phyloP scores from a whole-genome alignment of 78 protist species.

The Andalucia godoyi region DNA sequence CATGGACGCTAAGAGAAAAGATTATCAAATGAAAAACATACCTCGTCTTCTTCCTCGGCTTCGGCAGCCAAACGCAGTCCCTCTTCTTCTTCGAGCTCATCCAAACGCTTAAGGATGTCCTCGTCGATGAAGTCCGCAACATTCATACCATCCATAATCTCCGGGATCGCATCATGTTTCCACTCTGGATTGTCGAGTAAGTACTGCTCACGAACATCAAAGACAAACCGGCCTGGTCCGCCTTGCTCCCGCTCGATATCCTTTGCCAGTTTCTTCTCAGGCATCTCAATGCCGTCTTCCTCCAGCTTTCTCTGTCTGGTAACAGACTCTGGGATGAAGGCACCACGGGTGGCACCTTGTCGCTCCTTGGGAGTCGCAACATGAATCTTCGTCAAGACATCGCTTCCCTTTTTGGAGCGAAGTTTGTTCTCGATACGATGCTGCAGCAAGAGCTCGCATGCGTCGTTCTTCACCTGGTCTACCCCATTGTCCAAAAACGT shows the following conservation, averaged over 20 bases:
- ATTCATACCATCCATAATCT: conserved; percentile 95
- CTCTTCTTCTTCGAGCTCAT: conserved; percentile 78
- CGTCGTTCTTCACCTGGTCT: conserved; percentile 55
- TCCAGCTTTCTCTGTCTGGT: background rate
- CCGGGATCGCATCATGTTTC: conserved; percentile 92
- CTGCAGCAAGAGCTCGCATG: conserved; percentile 82
- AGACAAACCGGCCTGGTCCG: conserved; percentile 47
- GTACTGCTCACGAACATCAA: conserved; percentile 26
- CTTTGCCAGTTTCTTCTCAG: background rate
- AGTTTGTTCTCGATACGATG: conserved; percentile 60
- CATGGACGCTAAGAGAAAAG: no score
- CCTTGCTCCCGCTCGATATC: conserved; percentile 39
- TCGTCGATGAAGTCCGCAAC: conserved; percentile 92
- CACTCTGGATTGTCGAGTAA: conserved; percentile 56
- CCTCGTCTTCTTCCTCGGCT: conserved; percentile 7
- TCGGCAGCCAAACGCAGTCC: conserved; percentile 21
- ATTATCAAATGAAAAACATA: background rate
- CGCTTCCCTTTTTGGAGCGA: background rate
- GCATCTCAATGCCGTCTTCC: background rate
- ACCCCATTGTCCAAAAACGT: conserved; percentile 77
- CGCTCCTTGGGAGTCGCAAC: conserved; percentile 65
- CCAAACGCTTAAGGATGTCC: conserved; percentile 63
- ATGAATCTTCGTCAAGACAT: conserved; percentile 47
- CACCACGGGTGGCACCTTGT: conserved; percentile 47
- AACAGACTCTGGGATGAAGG: conserved; percentile 35